Percentiles rank a stretch among this genome's conserved stretches.
Evolutionary conservation across 805 yeast genomes (phyloP).

Genomic region (Cyberlindnera bimundalis): DNA sequence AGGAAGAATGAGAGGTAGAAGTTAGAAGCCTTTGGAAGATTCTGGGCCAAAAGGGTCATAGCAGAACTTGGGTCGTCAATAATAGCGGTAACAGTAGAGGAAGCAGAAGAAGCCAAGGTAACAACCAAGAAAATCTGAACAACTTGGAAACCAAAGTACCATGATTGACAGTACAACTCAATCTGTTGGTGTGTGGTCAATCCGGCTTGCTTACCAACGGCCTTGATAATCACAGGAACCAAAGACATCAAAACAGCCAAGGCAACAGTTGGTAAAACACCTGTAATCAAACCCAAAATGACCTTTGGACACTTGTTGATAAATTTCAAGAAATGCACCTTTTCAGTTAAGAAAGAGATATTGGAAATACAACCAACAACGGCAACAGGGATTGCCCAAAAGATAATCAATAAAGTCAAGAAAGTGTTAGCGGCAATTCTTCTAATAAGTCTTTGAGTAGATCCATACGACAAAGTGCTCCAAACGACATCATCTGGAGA

Average conservation of each 20-base stretch:
- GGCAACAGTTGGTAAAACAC: conserved; percentile 78
- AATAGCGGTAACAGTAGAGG: conserved; percentile 70
- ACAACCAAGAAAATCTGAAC: conserved; percentile 84
- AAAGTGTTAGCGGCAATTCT: conserved; percentile 58
- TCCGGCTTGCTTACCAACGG: conserved; percentile 74
- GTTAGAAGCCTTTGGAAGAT: conserved; percentile 87
- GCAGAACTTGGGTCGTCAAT: conserved; percentile 64
- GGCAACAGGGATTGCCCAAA: conserved; percentile 98
- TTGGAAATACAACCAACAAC: conserved; percentile 93
- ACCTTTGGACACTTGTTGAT: conserved; percentile 67
- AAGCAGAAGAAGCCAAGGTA: conserved; percentile 78
- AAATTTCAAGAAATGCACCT: conserved; percentile 72
- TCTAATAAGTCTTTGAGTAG: conserved; percentile 55
- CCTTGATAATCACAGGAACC: conserved; percentile 79
- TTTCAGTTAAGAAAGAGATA: conserved; percentile 66
- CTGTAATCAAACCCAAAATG: conserved; percentile 81
- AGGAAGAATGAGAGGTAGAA: conserved; percentile 83
- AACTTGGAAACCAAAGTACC: conserved; percentile 89
- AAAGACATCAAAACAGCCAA: conserved; percentile 81
- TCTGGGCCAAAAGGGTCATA: conserved; percentile 67
- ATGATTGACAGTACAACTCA: conserved; percentile 80
- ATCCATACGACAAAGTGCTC: conserved; percentile 64
- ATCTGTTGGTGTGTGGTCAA: conserved; percentile 64
- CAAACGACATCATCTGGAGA: conserved; percentile 84
- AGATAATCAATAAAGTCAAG: conserved; percentile 65